Base-by-base conservation (phyloP, 2,329 filamentous ascomycete species). In the Colletotrichum falcatum region DNA sequence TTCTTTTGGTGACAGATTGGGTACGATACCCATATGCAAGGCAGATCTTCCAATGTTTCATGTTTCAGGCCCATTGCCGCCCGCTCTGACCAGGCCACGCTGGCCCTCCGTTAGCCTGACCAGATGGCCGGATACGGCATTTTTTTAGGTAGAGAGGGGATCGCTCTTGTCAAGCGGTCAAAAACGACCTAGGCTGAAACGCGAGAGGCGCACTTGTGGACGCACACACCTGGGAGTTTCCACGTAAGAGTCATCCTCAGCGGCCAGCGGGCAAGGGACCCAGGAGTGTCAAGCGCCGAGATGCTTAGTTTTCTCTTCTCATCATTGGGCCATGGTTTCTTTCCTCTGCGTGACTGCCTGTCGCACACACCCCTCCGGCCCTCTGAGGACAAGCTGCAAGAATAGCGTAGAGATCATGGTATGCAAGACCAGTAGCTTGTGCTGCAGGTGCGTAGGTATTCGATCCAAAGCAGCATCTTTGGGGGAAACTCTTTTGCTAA, bases 41-140 rank as follows among this genome's bases (percentile, higher is more conserved):
- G 67, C 66, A 67, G 68, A 71, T 70, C 60, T 61, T 56, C 54
- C 37, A 39, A 61, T 55, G 69, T 71, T 71, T 68, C 69, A 71
- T 46, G 69, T 71, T 71, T 70, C 69, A 70, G 49, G 54, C 48
- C 49, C 18, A 42, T 53, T 70, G 69, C 49, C 65, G 69, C 69
- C 69, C 65, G 65, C 60, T 71, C 60, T 53, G 53, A 48, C 68
- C 64, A 39, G 68, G 64, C 68, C 68, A 67, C 58, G 58, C 67
- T 67, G 68, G 58, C 68, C 53, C 48, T 53, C 35, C 58, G 44
- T 59, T 67, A 67, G 51, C 53, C 61, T 35, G 58, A 67, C 67
- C 67, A 70, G 46, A 33, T 58, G 65, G 64, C 64, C 68, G 68
- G 64, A 70, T 70, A 33, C 51, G 53, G 68, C 35, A 44, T n/a